Conservation (phyloP, 2,329 filamentous ascomycete genomes). For the Akanthomyces dipterigenus region DNA sequence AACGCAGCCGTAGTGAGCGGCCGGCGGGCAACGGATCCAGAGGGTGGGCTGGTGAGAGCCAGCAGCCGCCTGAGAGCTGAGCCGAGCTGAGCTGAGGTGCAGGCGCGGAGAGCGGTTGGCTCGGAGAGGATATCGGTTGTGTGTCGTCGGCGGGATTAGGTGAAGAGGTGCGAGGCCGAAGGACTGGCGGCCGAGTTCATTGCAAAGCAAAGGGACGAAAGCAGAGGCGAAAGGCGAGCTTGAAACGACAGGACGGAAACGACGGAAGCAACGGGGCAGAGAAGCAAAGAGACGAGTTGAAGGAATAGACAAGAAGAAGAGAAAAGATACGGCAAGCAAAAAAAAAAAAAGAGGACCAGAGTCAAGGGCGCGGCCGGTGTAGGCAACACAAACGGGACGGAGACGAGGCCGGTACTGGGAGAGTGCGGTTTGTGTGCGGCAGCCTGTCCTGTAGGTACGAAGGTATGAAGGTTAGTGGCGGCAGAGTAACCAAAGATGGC, state of each 20-base stretch:
- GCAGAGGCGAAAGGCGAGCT: background rate
- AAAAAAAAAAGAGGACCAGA: background rate
- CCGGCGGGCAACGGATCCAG: background rate
- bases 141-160: background rate
- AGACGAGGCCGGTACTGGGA: background rate
- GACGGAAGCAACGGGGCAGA: background rate
- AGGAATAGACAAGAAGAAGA: background rate
- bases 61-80: background rate
- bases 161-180: slow-evolving; percentile 2
- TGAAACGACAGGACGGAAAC: background rate
- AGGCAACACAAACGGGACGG: background rate
- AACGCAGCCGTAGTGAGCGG: background rate
- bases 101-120: background rate
- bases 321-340: background rate
- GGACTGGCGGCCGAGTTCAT: background rate
- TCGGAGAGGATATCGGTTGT: background rate
- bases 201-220: background rate
- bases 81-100: background rate
- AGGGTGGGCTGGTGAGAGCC: background rate
- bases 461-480: no score
- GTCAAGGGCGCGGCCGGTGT: background rate
- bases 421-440: background rate
- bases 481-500: background rate
- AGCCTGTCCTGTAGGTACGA: no score
- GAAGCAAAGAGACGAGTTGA: background rate